These are phyloP conservation scores for Pestalotiopsis sp. DNA, from an alignment of 2,329 filamentous ascomycete species.

Conservation along the genomic window DNA sequence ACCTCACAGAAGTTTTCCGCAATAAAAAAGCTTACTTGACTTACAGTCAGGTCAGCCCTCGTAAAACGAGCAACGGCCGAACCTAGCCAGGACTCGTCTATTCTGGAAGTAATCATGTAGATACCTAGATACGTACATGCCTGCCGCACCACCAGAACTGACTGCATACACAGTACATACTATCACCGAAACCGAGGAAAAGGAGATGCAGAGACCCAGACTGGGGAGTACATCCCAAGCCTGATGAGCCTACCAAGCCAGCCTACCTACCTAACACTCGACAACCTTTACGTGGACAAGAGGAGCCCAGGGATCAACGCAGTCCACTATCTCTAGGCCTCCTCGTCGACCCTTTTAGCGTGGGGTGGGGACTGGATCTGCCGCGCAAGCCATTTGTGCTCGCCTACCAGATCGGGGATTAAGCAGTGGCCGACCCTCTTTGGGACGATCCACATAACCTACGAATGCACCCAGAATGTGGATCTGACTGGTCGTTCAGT, in stretches of 20 bases:
- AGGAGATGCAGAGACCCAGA: neutral
- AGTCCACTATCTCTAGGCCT: neutral
- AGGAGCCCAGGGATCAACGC: constrained; percentile 2
- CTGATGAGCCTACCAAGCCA: neutral
- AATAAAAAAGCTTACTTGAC: neutral
- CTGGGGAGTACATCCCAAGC: neutral
- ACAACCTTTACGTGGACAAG: constrained; percentile 11
- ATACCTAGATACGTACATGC: neutral
- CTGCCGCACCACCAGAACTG: neutral
- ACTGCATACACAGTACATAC: neutral
- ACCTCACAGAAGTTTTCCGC: neutral
- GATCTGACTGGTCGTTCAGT: constrained; percentile 18
- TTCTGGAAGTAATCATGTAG: neutral
- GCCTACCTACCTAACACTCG: neutral
- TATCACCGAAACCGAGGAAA: neutral
- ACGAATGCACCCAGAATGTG: constrained; percentile 21
- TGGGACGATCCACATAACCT: constrained; percentile 30
- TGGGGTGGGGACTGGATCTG: constrained; percentile 10
- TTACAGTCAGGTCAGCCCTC: neutral
- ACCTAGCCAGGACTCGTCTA: neutral
- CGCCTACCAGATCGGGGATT: constrained; percentile 12
- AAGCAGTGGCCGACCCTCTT: constrained; percentile 21
- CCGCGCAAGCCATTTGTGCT: constrained; percentile 16
- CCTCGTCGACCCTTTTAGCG: neutral
- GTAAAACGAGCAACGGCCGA: neutral